phyloP scores from a whole-genome alignment of 179 eudicot species.

The Silene coronaria region DNA sequence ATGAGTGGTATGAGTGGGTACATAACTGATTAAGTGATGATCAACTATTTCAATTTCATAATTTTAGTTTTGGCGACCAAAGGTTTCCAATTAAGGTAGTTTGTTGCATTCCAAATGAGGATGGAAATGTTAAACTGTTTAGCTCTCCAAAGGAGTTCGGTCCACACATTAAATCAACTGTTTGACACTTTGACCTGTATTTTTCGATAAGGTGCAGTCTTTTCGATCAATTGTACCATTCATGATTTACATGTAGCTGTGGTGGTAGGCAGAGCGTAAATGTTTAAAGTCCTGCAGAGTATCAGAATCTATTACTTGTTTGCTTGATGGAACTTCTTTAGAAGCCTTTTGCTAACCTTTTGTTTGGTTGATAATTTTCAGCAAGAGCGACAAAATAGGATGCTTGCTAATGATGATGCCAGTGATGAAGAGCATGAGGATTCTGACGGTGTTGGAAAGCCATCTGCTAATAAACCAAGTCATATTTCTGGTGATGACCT shows the following conservation, averaged over 20 bases:
- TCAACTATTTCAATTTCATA: too few relatives aligned
- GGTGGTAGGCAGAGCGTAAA: neutral
- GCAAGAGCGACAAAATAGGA: slow-evolving; percentile 85
- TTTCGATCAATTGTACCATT: neutral
- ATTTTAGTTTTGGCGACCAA: too few relatives aligned
- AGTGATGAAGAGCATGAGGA: slow-evolving; percentile 64
- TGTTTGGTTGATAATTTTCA: slow-evolving; percentile 26
- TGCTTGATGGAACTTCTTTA: neutral
- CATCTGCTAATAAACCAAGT: slow-evolving; percentile 34
- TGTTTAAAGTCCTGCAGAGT: neutral
- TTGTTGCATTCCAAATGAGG: too few relatives aligned
- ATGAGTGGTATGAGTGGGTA: too few relatives aligned
- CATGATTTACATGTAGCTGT: neutral
- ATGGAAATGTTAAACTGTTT: too few relatives aligned
- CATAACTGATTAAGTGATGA: too few relatives aligned
- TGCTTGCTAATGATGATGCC: slow-evolving; percentile 67
- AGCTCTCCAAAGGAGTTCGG: neutral
- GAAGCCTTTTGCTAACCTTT: slow-evolving; percentile 15
- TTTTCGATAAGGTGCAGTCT: neutral
- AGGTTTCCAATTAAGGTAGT: too few relatives aligned
- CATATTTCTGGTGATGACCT: slow-evolving; percentile 98
- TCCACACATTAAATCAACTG: neutral
- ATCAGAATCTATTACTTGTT: neutral
- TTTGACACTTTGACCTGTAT: neutral
- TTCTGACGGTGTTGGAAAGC: slow-evolving; percentile 34